Percentiles rank a stretch among this genome's conserved stretches.
Evolutionary conservation across 208 protist species (phyloP).

Genomic region (Trypanosoma platydactyli): DNA sequence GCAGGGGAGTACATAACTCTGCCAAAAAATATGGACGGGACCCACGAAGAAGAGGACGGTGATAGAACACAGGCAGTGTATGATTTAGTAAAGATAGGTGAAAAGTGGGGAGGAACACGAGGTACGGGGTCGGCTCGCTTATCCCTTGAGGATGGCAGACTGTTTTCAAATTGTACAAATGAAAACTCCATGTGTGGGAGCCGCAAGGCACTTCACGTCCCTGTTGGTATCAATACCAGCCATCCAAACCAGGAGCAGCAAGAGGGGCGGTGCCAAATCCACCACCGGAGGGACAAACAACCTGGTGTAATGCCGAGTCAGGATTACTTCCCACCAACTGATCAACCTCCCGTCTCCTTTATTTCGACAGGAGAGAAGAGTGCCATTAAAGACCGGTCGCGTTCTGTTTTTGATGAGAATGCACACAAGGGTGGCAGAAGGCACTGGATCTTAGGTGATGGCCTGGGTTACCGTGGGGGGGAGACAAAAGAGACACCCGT

Average conservation of each 20-base stretch:
- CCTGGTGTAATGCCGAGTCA: background rate
- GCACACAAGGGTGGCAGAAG: background rate
- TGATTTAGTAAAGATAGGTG: background rate
- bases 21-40: background rate
- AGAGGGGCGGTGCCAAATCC: background rate
- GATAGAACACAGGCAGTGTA: background rate
- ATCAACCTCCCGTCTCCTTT: constrained; percentile 1
- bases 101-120: background rate
- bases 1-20: background rate
- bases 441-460: constrained; percentile 7
- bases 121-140: background rate
- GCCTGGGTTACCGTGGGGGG: background rate
- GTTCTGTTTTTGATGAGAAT: background rate
- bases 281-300: background rate
- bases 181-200: background rate
- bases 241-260: background rate
- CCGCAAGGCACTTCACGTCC: background rate
- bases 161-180: constrained; percentile 21
- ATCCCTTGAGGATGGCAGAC: background rate
- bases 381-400: background rate
- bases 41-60: background rate
- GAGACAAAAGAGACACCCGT: constrained; percentile 13
- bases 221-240: constrained; percentile 16
- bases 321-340: background rate
- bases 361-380: constrained; percentile 1